Base-by-base conservation (phyloP, 768 basidiomycete genomes). In the Pulveroboletus frians region DNA sequence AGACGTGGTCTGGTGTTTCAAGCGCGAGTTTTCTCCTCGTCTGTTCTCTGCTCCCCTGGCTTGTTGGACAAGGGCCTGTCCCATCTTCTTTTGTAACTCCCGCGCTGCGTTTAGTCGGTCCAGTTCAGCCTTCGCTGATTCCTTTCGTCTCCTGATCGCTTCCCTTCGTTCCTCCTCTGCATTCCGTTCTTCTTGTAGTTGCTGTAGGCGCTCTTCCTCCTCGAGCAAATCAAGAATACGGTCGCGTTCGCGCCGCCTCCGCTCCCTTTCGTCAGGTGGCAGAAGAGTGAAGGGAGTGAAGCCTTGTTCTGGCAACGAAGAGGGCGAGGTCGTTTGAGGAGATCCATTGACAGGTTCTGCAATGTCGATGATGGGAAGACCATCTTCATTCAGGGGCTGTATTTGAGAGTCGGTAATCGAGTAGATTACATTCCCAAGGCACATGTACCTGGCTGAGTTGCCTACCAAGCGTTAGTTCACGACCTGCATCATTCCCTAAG, bases 11-110 rank as follows among this genome's bases (percentile, higher is more conserved):
- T 67, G 65, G n/a, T 69, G 66, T 26, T 58, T 63, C 20, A 44
- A 41, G 18, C 46, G 43, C 26, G 52, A 30, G 7, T 69, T 61
- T 43, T 70, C 64, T 31, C 62, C 70, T 43, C 67, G 65, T 20
- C 1, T 18, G 2, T 30, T 39, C 26, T 72, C 74, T 32, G 67
- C 58, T 47, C 72, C 71, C 6, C 72, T 65, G 14, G 41, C 46
- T 48, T 75, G 75, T 39, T 66, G 64, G 35, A 89, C 50, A 34
- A 90, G 71, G 0, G 85, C 80, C 55, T 75, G 80, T 3, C 86
- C 88, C 85, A 91, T 87, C 69, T 80, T 86, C 72, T 80, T 85
- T 64, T 88, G 85, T 62, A 88, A 68, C 50, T 83, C 73, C 35
- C 65, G 69, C 17, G 69, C 61, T 17, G 65, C 61, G 49, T 68